Evolutionary conservation across 2,329 filamentous ascomycete species (phyloP).

Genomic region (Chaetomium strumarium): DNA sequence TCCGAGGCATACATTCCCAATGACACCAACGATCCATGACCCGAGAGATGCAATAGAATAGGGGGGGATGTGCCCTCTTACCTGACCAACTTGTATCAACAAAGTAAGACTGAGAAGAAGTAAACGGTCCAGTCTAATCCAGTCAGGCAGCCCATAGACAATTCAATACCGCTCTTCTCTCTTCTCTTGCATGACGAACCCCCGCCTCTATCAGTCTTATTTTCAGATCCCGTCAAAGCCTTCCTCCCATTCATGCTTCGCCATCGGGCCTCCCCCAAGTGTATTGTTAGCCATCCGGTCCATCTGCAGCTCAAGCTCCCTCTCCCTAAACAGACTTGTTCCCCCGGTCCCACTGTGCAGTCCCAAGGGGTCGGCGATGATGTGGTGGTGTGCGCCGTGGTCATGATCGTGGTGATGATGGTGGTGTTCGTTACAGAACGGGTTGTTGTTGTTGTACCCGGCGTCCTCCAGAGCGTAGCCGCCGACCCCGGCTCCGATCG

Average conservation of each 20-base stretch:
- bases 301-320: slow-evolving; percentile 11
- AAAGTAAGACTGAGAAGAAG: too few species aligned
- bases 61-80: too few species aligned
- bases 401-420: slow-evolving; percentile 6
- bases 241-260: slow-evolving; percentile 7
- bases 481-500: not conserved
- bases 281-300: not conserved
- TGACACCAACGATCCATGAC: too few species aligned
- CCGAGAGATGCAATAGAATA: too few species aligned
- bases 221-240: slow-evolving; percentile 6
- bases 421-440: slow-evolving; percentile 6
- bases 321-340: slow-evolving; percentile 4
- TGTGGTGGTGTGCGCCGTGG: not conserved
- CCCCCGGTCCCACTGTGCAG: not conserved
- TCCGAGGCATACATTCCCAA: too few species aligned
- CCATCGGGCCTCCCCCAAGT: not conserved
- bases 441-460: not conserved
- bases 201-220: not conserved
- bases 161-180: not conserved
- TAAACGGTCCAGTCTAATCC: too few species aligned
- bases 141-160: too few species aligned
- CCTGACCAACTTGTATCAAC: too few species aligned
- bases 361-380: not conserved
- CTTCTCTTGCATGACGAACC: not conserved
- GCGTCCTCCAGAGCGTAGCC: not conserved